Percentiles rank a stretch among this genome's conserved stretches.
Conservation (phyloP, 345 rosid genomes). For the Passiflora organensis region DNA sequence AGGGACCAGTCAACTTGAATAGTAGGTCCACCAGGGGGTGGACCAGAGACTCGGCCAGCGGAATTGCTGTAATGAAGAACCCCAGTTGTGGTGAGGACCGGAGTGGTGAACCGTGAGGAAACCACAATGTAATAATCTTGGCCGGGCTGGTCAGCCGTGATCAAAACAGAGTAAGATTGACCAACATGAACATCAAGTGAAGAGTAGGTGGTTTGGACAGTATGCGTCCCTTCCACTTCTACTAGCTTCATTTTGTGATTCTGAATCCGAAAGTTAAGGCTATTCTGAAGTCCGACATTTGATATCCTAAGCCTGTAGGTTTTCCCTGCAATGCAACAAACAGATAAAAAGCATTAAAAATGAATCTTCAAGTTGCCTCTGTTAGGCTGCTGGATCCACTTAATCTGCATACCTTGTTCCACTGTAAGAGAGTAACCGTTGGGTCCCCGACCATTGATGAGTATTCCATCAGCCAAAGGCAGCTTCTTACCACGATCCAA, state of each 20-base stretch:
- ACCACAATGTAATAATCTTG: conserved; percentile 50
- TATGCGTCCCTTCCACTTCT: conserved; percentile 83
- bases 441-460: conserved; percentile 49
- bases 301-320: conserved; percentile 80
- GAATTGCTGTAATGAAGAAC: conserved; percentile 62
- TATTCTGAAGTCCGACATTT: conserved; percentile 63
- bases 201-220: conserved; percentile 50
- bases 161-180: conserved; percentile 70
- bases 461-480: conserved; percentile 50
- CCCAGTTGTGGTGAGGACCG: conserved; percentile 33
- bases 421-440: conserved; percentile 40
- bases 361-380: not conserved
- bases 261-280: conserved; percentile 54
- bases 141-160: conserved; percentile 63
- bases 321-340: conserved; percentile 38
- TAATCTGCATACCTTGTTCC: conserved; percentile 36
- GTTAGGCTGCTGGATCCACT: not conserved
- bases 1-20: conserved; percentile 50
- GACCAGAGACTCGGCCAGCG: conserved; percentile 27
- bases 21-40: conserved; percentile 41
- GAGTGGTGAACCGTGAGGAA: conserved; percentile 45
- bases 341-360: not conserved
- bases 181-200: conserved; percentile 74
- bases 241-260: conserved; percentile 66
- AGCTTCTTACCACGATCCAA: conserved; percentile 40